phyloP scores from a whole-genome alignment of 257 asterid genomes.

The Solanum chmielewskii region DNA sequence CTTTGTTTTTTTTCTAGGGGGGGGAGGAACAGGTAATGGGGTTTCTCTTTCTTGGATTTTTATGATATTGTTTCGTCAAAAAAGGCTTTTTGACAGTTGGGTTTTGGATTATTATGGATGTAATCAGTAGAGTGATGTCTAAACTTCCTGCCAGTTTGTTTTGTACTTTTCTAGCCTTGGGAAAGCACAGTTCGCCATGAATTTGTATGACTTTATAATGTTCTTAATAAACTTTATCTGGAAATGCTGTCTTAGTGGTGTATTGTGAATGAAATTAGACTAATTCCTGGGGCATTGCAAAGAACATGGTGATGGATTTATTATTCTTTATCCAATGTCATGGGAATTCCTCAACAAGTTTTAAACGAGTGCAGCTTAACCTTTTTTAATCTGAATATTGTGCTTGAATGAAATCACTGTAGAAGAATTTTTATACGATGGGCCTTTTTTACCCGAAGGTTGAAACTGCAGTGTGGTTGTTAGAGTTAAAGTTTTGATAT shows the following conservation, averaged over 20 bases:
- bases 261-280: not conserved
- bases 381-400: not conserved
- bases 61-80: conserved; percentile 2
- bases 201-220: not conserved
- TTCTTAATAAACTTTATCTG: not conserved
- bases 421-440: not conserved
- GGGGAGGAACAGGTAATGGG: not conserved
- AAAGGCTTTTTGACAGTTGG: not conserved
- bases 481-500: not conserved
- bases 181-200: not conserved
- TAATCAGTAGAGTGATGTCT: not conserved
- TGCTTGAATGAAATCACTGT: not conserved
- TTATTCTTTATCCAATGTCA: not conserved
- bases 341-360: not conserved
- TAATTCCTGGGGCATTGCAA: not conserved
- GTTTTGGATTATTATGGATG: not conserved
- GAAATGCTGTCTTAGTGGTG: not conserved
- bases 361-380: not conserved
- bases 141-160: not conserved
- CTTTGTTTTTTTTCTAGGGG: not conserved
- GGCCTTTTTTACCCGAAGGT: not conserved
- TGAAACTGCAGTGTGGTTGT: not conserved
- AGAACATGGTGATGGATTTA: not conserved
- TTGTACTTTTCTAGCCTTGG: not conserved
- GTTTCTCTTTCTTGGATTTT: not conserved